A percentile compares a stretch with the other conserved stretches of the same genome.
Evolutionary conservation across 352 stramenopile genomes (phyloP).

Genomic region (Phytopythium chamaehyphon): DNA sequence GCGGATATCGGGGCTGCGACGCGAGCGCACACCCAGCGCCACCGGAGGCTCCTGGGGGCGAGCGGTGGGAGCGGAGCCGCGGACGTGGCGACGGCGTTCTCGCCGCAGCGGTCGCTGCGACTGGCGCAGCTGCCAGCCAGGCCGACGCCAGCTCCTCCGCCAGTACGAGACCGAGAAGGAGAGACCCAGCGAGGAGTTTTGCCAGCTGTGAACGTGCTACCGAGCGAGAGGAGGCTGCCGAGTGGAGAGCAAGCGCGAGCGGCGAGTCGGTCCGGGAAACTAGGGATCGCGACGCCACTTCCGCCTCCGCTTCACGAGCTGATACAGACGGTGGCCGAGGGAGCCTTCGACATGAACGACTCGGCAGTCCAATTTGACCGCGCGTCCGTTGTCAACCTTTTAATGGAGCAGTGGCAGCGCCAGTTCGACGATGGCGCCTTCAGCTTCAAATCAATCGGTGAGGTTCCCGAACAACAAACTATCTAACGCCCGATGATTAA

Average conservation of each 20-base stretch:
- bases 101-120: conserved; percentile 35
- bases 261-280: background rate
- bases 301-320: conserved; percentile 43
- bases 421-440: conserved; percentile 45
- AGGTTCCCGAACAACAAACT: background rate
- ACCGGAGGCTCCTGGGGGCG: conserved; percentile 7
- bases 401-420: conserved; percentile 58
- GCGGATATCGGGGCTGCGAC: background rate
- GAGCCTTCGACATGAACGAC: conserved; percentile 29
- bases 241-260: background rate
- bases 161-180: background rate
- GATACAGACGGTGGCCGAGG: conserved; percentile 49
- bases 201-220: background rate
- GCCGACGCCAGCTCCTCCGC: background rate
- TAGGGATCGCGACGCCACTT: background rate
- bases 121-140: conserved; percentile 18
- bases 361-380: conserved; percentile 52
- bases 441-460: conserved; percentile 67
- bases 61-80: background rate
- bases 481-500: too few relatives aligned
- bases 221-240: background rate
- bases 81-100: conserved; percentile 17
- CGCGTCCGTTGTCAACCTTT: conserved; percentile 43
- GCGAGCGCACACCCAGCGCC: background rate
- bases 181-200: background rate